Evolutionary conservation across 176 grass and related monocot genomes (phyloP).

Genomic region (Canna indica): DNA sequence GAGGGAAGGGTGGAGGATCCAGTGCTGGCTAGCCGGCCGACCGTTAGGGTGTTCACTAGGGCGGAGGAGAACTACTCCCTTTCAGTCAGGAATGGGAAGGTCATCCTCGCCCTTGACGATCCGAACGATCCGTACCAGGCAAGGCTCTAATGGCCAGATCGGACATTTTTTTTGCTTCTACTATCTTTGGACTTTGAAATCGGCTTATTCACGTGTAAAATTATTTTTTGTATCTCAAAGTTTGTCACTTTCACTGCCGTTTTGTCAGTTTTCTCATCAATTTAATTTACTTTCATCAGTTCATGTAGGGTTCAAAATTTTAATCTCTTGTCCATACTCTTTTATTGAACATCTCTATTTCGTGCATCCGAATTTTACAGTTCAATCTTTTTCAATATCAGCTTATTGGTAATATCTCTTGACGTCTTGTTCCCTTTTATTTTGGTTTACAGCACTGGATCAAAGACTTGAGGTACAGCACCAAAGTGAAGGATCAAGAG

Average conservation of each 20-base stretch:
- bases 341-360: too few species aligned
- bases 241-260: too few species aligned
- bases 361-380: too few species aligned
- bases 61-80: conserved; percentile 65
- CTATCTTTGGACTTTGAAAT: neutral
- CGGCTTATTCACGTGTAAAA: neutral
- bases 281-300: too few species aligned
- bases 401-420: conserved; percentile 2
- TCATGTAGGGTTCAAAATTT: too few species aligned
- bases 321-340: too few species aligned
- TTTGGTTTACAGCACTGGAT: conserved; percentile 50
- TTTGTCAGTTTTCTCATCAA: too few species aligned
- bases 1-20: neutral
- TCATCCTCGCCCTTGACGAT: conserved; percentile 48
- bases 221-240: too few species aligned
- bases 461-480: conserved; percentile 57
- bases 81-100: conserved; percentile 54
- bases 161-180: neutral
- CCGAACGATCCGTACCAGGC: conserved; percentile 58
- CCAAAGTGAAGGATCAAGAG: conserved; percentile 64
- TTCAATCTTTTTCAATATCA: too few species aligned
- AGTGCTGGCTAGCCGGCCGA: conserved; percentile 10
- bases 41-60: conserved; percentile 76
- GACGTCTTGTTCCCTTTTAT: neutral
- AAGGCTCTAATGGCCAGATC: neutral